Conservation (phyloP, 2,329 filamentous ascomycete species). For the Stachybotrys chlorohalonatus region DNA sequence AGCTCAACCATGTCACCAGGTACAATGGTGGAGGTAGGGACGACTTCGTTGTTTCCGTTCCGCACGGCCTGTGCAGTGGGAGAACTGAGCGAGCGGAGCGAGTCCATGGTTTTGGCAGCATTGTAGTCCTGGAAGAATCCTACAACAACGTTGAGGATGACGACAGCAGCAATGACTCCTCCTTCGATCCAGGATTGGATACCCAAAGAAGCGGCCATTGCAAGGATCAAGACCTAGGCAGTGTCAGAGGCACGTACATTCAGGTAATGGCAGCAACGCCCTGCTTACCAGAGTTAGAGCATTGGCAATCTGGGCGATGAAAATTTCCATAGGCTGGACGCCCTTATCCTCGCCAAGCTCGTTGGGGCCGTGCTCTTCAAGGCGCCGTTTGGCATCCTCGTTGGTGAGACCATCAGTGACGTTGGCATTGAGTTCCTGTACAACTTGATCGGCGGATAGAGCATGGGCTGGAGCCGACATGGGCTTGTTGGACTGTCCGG, state of each 20-base stretch:
- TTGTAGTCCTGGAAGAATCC: conserved; percentile 37
- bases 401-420: conserved; percentile 47
- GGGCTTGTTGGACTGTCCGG: conserved; percentile 36
- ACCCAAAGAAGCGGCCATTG: conserved; percentile 48
- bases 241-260: neutral
- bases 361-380: conserved; percentile 51
- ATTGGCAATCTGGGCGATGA: conserved; percentile 58
- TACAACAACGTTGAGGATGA: conserved; percentile 48
- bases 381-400: conserved; percentile 42
- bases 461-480: conserved; percentile 55
- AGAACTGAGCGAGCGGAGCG: conserved; percentile 31
- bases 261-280: neutral
- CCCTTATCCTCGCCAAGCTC: conserved; percentile 52
- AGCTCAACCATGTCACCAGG: conserved; percentile 47
- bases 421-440: conserved; percentile 46
- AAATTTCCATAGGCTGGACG: conserved; percentile 53
- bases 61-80: conserved; percentile 34
- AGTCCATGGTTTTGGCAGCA: conserved; percentile 41
- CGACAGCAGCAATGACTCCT: conserved; percentile 48
- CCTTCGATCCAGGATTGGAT: conserved; percentile 53
- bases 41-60: conserved; percentile 26
- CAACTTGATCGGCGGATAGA: conserved; percentile 41
- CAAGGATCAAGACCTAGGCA: conserved; percentile 39
- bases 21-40: conserved; percentile 36
- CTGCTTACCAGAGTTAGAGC: conserved; percentile 54